phyloP scores from a whole-genome alignment of 192 early-diverging fungal species.

The Coemansia pectinata region DNA sequence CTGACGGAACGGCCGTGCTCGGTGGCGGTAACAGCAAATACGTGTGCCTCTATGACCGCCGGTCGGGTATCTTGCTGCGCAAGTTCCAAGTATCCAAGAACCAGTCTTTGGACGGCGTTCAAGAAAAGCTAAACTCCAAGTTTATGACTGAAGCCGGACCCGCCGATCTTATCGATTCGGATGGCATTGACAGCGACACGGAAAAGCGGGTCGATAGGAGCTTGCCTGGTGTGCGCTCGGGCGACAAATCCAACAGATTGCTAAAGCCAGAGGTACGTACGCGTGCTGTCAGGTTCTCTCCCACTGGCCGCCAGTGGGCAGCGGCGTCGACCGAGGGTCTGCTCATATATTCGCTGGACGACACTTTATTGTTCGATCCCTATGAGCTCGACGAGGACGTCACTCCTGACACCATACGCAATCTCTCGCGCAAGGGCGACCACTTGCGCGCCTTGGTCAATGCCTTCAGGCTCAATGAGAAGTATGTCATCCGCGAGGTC shows the following conservation, averaged over 20 bases:
- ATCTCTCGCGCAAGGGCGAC: conserved; percentile 73
- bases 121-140: conserved; percentile 83
- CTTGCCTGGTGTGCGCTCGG: conserved; percentile 85
- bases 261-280: conserved; percentile 81
- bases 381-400: conserved; percentile 98
- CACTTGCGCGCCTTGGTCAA: conserved; percentile 88
- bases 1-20: conserved; percentile 89
- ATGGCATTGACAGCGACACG: conserved; percentile 75
- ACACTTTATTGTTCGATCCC: conserved; percentile 91
- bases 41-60: conserved; percentile 93
- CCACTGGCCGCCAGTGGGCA: conserved; percentile 93
- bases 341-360: conserved; percentile 93
- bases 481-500: conserved; percentile 69
- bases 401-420: conserved; percentile 82
- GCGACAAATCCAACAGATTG: conserved; percentile 80
- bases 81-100: conserved; percentile 93
- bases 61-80: conserved; percentile 71
- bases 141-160: conserved; percentile 96
- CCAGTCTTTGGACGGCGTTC: conserved; percentile 90
- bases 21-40: conserved; percentile 95
- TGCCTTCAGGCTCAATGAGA: conserved; percentile 92
- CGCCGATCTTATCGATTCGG: conserved; percentile 78
- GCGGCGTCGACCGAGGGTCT: conserved; percentile 96
- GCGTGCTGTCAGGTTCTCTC: conserved; percentile 86
- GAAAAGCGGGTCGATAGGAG: conserved; percentile 75